These are phyloP conservation scores for Acer negundo DNA, from an alignment of 345 rosid species.

Conservation along the genomic window DNA sequence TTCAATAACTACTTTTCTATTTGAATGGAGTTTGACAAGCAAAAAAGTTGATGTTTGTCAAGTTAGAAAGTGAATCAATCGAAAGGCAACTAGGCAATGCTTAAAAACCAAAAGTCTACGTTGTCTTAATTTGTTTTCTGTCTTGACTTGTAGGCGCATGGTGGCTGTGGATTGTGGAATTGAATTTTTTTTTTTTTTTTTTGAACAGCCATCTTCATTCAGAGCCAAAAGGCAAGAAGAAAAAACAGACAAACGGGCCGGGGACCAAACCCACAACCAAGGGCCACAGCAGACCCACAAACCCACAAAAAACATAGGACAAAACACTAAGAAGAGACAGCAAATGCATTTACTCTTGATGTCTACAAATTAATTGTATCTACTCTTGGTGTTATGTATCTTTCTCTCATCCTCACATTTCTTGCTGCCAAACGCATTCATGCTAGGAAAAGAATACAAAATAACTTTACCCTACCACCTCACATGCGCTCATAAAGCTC, in stretches of 20 bases:
- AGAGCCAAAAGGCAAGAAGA: too few relatives aligned
- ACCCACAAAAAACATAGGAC: too few relatives aligned
- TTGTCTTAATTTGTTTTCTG: background rate
- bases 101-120: background rate
- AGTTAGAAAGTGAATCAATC: background rate
- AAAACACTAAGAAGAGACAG: too few relatives aligned
- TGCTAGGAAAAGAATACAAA: background rate
- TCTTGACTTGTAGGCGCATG: too few relatives aligned
- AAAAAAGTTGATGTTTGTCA: background rate
- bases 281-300: too few relatives aligned
- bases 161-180: too few relatives aligned
- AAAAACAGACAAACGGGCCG: too few relatives aligned
- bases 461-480: background rate
- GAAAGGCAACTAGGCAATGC: background rate
- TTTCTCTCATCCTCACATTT: conserved; percentile 2
- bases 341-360: background rate
- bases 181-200: background rate
- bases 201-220: too few relatives aligned
- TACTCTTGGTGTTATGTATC: background rate
- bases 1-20: background rate
- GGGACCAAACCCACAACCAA: too few relatives aligned
- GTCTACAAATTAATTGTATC: background rate
- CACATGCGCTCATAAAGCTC: background rate
- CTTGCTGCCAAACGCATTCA: background rate
- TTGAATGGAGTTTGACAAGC: background rate